Evolutionary conservation across 2,329 filamentous ascomycete species (phyloP).

Genomic region (Pseudocercospora musae): DNA sequence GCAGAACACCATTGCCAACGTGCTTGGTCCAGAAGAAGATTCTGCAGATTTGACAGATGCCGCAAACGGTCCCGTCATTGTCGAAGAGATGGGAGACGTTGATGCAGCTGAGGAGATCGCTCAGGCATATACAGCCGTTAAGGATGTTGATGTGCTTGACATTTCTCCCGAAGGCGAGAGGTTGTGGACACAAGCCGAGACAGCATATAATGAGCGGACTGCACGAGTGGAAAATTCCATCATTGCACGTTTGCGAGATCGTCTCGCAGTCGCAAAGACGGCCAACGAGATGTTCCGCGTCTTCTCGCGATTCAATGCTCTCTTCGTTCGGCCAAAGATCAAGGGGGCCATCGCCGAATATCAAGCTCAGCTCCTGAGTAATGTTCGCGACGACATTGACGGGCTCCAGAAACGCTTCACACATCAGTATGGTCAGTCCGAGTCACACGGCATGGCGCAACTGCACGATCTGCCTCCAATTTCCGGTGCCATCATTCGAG

Average conservation of each 20-base stretch:
- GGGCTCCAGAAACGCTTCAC: conserved; percentile 95
- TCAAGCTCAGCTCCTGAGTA: conserved; percentile 95
- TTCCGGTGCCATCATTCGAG: conserved; percentile 96
- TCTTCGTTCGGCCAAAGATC: conserved; percentile 98
- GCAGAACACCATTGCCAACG: conserved; percentile 91
- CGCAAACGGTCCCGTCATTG: conserved; percentile 64
- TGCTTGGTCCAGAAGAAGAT: conserved; percentile 67
- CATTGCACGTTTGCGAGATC: conserved; percentile 87
- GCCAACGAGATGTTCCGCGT: conserved; percentile 99
- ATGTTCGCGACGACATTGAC: conserved; percentile 93
- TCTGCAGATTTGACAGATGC: conserved; percentile 56
- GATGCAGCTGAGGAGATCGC: conserved; percentile 95
- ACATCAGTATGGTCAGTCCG: conserved; percentile 96
- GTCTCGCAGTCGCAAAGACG: conserved; percentile 90
- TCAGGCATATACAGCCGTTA: conserved; percentile 89
- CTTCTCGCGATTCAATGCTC: conserved; percentile 98
- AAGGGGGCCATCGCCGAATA: conserved; percentile 96
- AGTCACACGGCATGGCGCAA: conserved; percentile 97
- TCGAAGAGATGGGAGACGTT: conserved; percentile 94
- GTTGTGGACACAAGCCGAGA: conserved; percentile 89
- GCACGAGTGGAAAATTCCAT: conserved; percentile 98
- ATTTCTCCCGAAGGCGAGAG: conserved; percentile 86
- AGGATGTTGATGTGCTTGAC: conserved; percentile 92
- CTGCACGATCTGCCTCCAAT: conserved; percentile 92
- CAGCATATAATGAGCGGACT: conserved; percentile 94